Percentiles rank a stretch among this genome's conserved stretches.
Conservation (phyloP, 495 filamentous ascomycete species). For the Trichocladium antarcticum region DNA sequence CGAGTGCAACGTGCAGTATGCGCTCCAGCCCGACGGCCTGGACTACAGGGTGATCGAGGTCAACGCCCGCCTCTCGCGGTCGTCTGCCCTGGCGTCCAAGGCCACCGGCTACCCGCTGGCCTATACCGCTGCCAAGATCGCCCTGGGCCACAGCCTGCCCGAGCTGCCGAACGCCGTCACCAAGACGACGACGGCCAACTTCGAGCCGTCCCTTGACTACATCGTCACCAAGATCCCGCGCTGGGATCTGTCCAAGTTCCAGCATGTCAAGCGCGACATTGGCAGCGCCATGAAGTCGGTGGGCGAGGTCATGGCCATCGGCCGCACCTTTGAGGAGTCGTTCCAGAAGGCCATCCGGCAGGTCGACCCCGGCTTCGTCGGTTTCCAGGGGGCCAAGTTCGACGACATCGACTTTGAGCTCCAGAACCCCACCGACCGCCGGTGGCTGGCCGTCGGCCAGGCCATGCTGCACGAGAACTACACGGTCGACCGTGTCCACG, state of each 20-base stretch:
- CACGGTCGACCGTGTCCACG: slow-evolving; percentile 78
- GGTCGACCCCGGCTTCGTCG: slow-evolving; percentile 82
- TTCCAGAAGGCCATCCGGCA: slow-evolving; percentile 97
- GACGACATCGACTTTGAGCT: slow-evolving; percentile 85
- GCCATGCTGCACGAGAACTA: slow-evolving; percentile 96
- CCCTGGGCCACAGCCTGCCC: slow-evolving; percentile 83
- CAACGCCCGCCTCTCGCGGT: slow-evolving; percentile 90
- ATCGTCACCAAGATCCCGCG: slow-evolving; percentile 97
- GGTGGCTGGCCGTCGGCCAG: slow-evolving; percentile 95
- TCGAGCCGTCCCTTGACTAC: slow-evolving; percentile 93
- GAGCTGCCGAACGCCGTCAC: slow-evolving; percentile 96
- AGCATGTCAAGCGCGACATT: slow-evolving; percentile 95
- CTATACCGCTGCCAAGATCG: slow-evolving; percentile 95
- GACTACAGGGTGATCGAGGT: slow-evolving; percentile 99
- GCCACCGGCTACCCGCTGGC: slow-evolving; percentile 93
- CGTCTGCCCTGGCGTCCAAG: slow-evolving; percentile 90
- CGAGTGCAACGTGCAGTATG: slow-evolving; percentile 99
- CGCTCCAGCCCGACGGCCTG: slow-evolving; percentile 84
- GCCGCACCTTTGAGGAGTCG: slow-evolving; percentile 96
- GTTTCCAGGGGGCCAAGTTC: slow-evolving; percentile 92
- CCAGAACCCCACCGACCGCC: slow-evolving; percentile 81
- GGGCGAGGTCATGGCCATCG: slow-evolving; percentile 98
- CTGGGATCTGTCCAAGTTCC: slow-evolving; percentile 97
- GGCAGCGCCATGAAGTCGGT: slow-evolving; percentile 98
- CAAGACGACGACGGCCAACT: slow-evolving; percentile 97